phyloP scores from a whole-genome alignment of 2,329 filamentous ascomycete genomes.

The Pezizomycotina sp. region DNA sequence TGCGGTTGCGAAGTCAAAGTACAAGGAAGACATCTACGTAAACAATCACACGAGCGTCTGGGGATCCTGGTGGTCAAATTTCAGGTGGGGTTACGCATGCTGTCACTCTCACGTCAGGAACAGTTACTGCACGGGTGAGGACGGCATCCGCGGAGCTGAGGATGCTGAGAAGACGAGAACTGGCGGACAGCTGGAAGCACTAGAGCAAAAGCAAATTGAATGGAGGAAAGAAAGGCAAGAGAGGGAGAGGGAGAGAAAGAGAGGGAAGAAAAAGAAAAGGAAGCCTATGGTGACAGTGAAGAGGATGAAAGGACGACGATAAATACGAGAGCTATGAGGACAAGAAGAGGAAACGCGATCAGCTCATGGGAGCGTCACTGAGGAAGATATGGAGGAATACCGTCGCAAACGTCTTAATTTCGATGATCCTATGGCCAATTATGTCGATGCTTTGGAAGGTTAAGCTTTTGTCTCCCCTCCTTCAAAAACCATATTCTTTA shows the following conservation, averaged over 20 bases:
- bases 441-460: conserved; percentile 36
- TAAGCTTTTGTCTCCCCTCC: too few species aligned
- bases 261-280: conserved; percentile 27
- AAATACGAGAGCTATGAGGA: conserved; percentile 22
- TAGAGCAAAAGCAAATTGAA: conserved; percentile 21
- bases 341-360: conserved; percentile 60
- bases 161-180: conserved; percentile 42
- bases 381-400: conserved; percentile 77
- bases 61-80: conserved; percentile 95
- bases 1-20: conserved; percentile 69
- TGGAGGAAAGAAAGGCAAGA: conserved; percentile 19
- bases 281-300: conserved; percentile 21
- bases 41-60: conserved; percentile 89
- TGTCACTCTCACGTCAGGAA: conserved; percentile 91
- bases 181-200: conserved; percentile 16
- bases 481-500: too few species aligned
- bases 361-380: conserved; percentile 63
- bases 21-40: conserved; percentile 67
- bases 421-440: conserved; percentile 74
- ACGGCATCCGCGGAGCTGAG: conserved; percentile 65
- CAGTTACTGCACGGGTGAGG: conserved; percentile 90
- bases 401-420: conserved; percentile 55
- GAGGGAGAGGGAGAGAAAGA: conserved; percentile 27
- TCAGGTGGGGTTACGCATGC: conserved; percentile 90
- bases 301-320: conserved; percentile 23